Conservation (phyloP, 2,329 filamentous ascomycete genomes). For the Arthroderma uncinatum region DNA sequence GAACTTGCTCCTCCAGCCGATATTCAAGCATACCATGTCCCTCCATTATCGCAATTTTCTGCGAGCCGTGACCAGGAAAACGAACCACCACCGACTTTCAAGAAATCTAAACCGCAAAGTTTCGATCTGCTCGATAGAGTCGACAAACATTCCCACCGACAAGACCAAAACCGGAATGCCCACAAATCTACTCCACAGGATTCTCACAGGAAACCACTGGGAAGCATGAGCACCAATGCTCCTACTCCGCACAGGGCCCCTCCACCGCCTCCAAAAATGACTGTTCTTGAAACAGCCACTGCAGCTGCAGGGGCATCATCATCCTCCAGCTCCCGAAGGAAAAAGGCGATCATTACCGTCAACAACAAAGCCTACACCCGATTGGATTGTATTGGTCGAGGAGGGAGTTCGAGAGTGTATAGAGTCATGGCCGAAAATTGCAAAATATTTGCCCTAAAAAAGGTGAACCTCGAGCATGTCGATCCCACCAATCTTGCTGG, state of each 20-base stretch:
- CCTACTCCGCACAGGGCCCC: slow-evolving; percentile 70
- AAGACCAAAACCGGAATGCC: slow-evolving; percentile 19
- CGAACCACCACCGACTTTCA: slow-evolving; percentile 59
- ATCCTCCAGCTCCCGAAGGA: slow-evolving; percentile 60
- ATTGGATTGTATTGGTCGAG: slow-evolving; percentile 80
- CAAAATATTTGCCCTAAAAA: slow-evolving; percentile 87
- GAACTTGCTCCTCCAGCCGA: slow-evolving; percentile 18
- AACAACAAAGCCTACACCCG: slow-evolving; percentile 87
- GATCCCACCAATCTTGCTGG: slow-evolving; percentile 74
- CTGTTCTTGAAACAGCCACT: slow-evolving; percentile 82
- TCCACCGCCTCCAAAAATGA: slow-evolving; percentile 86
- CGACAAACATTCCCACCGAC: slow-evolving; percentile 44
- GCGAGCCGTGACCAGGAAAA: slow-evolving; percentile 74
- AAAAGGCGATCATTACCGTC: slow-evolving; percentile 71
- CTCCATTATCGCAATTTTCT: slow-evolving; percentile 45
- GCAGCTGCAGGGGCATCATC: slow-evolving; percentile 68
- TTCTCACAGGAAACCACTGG: slow-evolving; percentile 40
- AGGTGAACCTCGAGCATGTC: slow-evolving; percentile 79
- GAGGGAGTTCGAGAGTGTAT: slow-evolving; percentile 89
- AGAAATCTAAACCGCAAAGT: slow-evolving; percentile 46
- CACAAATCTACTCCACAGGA: slow-evolving; percentile 36
- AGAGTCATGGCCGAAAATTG: slow-evolving; percentile 95
- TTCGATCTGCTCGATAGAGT: slow-evolving; percentile 47
- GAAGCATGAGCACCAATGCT: slow-evolving; percentile 53
- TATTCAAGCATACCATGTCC: slow-evolving; percentile 47